Conservation (phyloP, 306 rosid genomes). For the Vigna radiata region DNA sequence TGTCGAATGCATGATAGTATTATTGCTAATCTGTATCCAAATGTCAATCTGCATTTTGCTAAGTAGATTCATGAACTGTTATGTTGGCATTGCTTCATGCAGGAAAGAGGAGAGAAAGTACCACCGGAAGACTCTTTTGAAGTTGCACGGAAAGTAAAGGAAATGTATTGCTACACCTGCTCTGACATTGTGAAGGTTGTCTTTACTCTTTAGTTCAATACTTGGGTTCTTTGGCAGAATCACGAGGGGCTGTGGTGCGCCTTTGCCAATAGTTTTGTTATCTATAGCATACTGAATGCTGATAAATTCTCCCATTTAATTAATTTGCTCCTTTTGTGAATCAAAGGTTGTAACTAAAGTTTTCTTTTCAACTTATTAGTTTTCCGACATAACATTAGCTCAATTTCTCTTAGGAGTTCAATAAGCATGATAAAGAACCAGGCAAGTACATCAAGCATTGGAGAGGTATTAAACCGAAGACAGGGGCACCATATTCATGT, state of each 20-base stretch:
- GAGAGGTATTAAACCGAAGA: slow-evolving; percentile 98
- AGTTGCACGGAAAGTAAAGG: slow-evolving; percentile 98
- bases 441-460: slow-evolving; percentile 91
- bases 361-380: slow-evolving; percentile 22
- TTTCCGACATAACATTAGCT: slow-evolving; percentile 42
- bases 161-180: slow-evolving; percentile 92
- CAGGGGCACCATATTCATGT: slow-evolving; percentile 98
- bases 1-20: background rate
- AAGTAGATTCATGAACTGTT: slow-evolving; percentile 43
- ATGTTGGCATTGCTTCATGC: slow-evolving; percentile 45
- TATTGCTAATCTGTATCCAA: background rate
- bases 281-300: slow-evolving; percentile 12
- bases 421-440: slow-evolving; percentile 97
- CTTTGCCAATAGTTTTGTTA: slow-evolving; percentile 23
- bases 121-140: slow-evolving; percentile 99
- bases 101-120: slow-evolving; percentile 99
- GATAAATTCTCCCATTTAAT: background rate
- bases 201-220: slow-evolving; percentile 34
- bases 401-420: slow-evolving; percentile 69
- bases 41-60: slow-evolving; percentile 29
- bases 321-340: background rate
- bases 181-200: slow-evolving; percentile 98
- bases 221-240: slow-evolving; percentile 26
- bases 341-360: slow-evolving; percentile 20
- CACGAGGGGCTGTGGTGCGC: slow-evolving; percentile 25